Evolutionary conservation across 345 rosid genomes (phyloP).

Genomic region (Hibiscus trionum): DNA sequence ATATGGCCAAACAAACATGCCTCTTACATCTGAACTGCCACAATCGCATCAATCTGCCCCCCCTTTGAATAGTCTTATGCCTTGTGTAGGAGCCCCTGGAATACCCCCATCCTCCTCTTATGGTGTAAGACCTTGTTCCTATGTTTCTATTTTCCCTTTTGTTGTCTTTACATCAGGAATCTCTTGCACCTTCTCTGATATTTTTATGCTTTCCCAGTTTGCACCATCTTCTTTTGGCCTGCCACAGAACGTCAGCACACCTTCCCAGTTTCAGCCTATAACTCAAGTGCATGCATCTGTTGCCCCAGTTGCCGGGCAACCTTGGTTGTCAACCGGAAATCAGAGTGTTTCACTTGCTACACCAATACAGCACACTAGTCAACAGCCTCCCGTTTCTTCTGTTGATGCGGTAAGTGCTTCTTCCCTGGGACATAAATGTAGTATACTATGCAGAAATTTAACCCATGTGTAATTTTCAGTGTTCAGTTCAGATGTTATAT

Average conservation of each 20-base stretch:
- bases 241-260: constrained; percentile 37
- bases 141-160: constrained; percentile 12
- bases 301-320: constrained; percentile 40
- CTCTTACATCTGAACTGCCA: constrained; percentile 43
- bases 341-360: constrained; percentile 38
- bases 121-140: constrained; percentile 33
- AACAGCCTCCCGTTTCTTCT: constrained; percentile 47
- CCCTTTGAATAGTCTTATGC: constrained; percentile 25
- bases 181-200: constrained; percentile 6
- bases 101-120: constrained; percentile 49
- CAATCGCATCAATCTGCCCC: constrained; percentile 46
- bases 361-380: constrained; percentile 45
- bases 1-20: constrained; percentile 54
- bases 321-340: constrained; percentile 58
- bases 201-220: constrained; percentile 32
- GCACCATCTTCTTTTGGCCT: constrained; percentile 56
- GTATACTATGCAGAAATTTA: background rate
- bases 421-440: background rate
- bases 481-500: background rate
- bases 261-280: constrained; percentile 49
- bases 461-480: background rate
- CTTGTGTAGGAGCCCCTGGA: constrained; percentile 49
- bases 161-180: background rate
- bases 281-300: constrained; percentile 49
- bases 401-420: constrained; percentile 46